Conservation (phyloP, 441 rosid genomes). For the Lagerstroemia fauriei region DNA sequence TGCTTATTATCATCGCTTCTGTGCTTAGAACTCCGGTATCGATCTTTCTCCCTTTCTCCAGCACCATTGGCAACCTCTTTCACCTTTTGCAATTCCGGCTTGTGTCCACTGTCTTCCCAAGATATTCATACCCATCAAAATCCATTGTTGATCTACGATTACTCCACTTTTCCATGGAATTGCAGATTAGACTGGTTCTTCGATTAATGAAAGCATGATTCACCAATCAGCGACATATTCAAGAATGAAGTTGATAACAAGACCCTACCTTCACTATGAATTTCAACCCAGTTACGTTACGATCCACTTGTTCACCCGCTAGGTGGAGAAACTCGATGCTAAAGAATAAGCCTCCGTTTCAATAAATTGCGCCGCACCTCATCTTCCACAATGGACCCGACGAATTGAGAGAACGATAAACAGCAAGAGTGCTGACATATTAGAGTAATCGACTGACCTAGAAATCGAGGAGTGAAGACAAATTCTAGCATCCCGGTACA, state of each 20-base stretch:
- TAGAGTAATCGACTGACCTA: background rate
- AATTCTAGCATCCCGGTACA: background rate
- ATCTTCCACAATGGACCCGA: background rate
- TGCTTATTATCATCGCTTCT: conserved; percentile 54
- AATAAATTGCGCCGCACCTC: background rate
- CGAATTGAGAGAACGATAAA: background rate
- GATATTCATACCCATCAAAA: conserved; percentile 93
- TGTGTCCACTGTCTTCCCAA: conserved; percentile 83
- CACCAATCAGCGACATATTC: too few relatives aligned
- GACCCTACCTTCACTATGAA: too few relatives aligned
- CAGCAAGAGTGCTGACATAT: background rate
- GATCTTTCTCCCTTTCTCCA: conserved; percentile 49
- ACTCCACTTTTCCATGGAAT: background rate
- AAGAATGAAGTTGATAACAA: too few relatives aligned
- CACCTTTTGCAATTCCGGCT: conserved; percentile 47
- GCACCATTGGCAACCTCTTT: conserved; percentile 63
- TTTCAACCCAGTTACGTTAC: too few relatives aligned
- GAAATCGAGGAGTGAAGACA: background rate
- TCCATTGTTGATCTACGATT: conserved; percentile 48
- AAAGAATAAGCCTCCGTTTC: background rate
- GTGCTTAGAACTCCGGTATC: conserved; percentile 57
- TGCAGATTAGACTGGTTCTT: background rate
- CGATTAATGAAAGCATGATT: background rate
- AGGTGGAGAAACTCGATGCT: too few relatives aligned
- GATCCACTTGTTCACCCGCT: too few relatives aligned